Conservation (phyloP, 2,329 filamentous ascomycete species). For the Fusarium algeriense region DNA sequence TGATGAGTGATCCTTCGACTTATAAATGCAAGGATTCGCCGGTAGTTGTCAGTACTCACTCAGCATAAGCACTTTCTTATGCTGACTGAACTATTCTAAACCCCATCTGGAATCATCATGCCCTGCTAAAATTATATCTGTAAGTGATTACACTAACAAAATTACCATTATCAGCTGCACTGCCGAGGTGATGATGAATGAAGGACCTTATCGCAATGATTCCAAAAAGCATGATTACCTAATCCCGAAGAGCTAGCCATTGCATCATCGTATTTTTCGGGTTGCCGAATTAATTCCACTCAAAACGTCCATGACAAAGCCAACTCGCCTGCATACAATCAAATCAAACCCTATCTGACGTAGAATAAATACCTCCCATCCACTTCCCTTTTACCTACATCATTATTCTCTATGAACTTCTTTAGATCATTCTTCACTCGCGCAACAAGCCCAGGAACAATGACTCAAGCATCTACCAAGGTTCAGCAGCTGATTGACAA, state of each 20-base stretch:
- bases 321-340: slow-evolving; percentile 15
- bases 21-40: background rate
- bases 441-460: slow-evolving; percentile 71
- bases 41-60: background rate
- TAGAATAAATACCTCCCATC: slow-evolving; percentile 39
- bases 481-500: slow-evolving; percentile 89
- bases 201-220: slow-evolving; percentile 2
- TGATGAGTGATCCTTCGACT: background rate
- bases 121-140: background rate
- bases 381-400: slow-evolving; percentile 8
- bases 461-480: slow-evolving; percentile 87
- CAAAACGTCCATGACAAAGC: slow-evolving; percentile 38
- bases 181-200: background rate
- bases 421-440: slow-evolving; percentile 78
- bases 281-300: slow-evolving; percentile 23
- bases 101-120: slow-evolving; percentile 1
- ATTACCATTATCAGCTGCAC: background rate
- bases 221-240: slow-evolving; percentile 30
- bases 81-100: slow-evolving; percentile 1
- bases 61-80: background rate
- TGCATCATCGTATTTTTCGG: slow-evolving; percentile 44
- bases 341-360: slow-evolving; percentile 11
- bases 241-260: slow-evolving; percentile 22
- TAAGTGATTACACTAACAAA: background rate
- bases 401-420: slow-evolving; percentile 68